Base-by-base conservation (phyloP, 116 monocot species). In the Trichopus zeylanicus region DNA sequence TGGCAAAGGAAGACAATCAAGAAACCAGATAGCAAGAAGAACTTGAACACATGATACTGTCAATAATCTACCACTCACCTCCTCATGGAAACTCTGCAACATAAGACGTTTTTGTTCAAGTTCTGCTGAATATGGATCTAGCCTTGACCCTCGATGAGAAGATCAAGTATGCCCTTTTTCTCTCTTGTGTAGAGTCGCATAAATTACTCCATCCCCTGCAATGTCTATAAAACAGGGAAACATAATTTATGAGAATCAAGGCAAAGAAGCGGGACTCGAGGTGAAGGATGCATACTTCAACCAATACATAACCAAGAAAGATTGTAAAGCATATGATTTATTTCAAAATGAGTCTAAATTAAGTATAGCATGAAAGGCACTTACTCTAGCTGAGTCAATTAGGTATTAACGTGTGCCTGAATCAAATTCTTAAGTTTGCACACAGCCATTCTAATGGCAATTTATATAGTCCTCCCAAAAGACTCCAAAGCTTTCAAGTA, bases 11-110 rank as follows among this genome's bases (percentile, higher is more conserved):
- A n/a, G 42, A 13, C 42, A 13, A 42, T 42, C 18, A 42, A 16
- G 42, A 42, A 42, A 42, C 1, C 13, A 0, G 13, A 42, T 0
- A 42, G 12, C 42, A 42, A 42, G 13, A 13, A 18, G n/a, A 3
- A 12, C n/a, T 42, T 12, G 13, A 4, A 42, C n/a, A 42, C n/a
- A 42, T n/a, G 18, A 0, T 13, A 42, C 13, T 13, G 39, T 37
- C n/a, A 22, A 27, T 5, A 26, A 19, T 21, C 16, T 13, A 53
- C 31, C 30, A 0, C 55, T 46, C 28, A 97, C 91, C 85, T 97
- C 97, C 70, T 97, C 97, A 73, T 97, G 97, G 72, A 97, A 97
- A 66, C 97, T 97, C 74, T 97, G 97, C 53, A 97, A 71, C 97
- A 97, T 97, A 46, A 97, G 97, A 25, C 97, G 91, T 53, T 91